A percentile compares a stretch with the other conserved stretches of the same genome.
Evolutionary conservation across 768 basidiomycete genomes (phyloP).

Genomic region (Suillus cothurnatus): DNA sequence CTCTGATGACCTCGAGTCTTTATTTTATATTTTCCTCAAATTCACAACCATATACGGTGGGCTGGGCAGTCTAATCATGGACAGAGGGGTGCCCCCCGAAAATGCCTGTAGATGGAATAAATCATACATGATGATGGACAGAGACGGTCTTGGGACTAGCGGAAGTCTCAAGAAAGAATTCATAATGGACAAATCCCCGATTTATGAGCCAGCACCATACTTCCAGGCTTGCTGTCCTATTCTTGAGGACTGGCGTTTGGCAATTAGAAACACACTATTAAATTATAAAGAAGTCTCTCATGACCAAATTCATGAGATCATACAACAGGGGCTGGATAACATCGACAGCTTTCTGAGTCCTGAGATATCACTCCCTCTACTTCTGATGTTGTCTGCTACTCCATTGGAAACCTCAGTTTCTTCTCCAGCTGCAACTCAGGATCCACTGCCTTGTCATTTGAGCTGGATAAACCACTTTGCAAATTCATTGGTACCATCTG

Average conservation of each 20-base stretch:
- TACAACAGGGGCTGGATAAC: neutral
- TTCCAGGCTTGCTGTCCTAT: neutral
- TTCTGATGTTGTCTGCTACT: no score
- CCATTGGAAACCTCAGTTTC: no score
- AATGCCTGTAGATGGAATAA: neutral
- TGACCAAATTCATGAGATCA: neutral
- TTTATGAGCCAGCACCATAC: neutral
- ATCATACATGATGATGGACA: neutral
- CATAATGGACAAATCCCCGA: neutral
- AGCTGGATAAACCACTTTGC: no score
- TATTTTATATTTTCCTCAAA: neutral
- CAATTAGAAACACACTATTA: neutral
- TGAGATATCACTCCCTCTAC: neutral
- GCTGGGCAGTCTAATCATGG: neutral
- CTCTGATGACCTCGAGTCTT: neutral
- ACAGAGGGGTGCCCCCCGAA: neutral
- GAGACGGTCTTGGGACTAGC: neutral
- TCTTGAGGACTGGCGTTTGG: neutral
- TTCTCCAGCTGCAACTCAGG: no score
- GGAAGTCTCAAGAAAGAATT: constrained; percentile 1
- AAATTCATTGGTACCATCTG: no score
- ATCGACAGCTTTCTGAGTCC: neutral
- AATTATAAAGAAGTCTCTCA: neutral
- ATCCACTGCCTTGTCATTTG: no score
- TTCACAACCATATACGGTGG: neutral